Evolutionary conservation across 371 early-diverging fungal species (phyloP), one percentile per base, ranked within the genome.

Genomic region (Fennellomyces sp.): DNA sequence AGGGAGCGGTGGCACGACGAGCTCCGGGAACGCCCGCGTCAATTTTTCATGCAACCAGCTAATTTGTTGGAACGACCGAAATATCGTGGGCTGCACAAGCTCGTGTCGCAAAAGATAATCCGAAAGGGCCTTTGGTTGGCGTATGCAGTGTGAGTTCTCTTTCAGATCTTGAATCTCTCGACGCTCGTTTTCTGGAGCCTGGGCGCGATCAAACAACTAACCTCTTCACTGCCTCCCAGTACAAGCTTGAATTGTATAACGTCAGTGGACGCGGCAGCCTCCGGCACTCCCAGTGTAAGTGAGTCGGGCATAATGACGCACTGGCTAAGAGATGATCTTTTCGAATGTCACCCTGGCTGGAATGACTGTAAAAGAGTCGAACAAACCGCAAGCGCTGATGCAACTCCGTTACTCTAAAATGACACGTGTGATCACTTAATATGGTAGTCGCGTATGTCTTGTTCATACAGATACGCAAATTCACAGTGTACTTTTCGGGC

Each of bases 231-330:
- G 5, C 70, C 64, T 42, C 66, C 64, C 26, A 82, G 57, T 17
- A 81, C 73, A 48, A 86, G 74, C 61, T 86, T 86, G 66, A 86
- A 84, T 36, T 84, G 84, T 52, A 86, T 86, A 38, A 82, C 78
- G 53, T 83, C 86, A 10, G 78, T 76, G 21, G 84, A 79, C 28
- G 86, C 83, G 23, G 86, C 86, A 36, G 86, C 86, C 54, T 86
- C 86, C 8, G 86, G 83, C 26, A 86, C 82, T 29, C 72, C 56
- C n/a, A 81, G 30, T 15, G 53, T 49, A 38, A 72, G 58, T 45
- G 45, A 45, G n/a, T 45, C 45, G 3, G 45, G 5, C 45, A 45
- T 45, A 33, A 33, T 33, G 35, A 13, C 35, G 35, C 6, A 6
- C 35, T 8, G 13, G 13, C 8, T 13, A 33, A 33, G 13, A 33